These are phyloP conservation scores for Irpex sp. DNA, from an alignment of 1,284 basidiomycete genomes.

Conservation along the genomic window DNA sequence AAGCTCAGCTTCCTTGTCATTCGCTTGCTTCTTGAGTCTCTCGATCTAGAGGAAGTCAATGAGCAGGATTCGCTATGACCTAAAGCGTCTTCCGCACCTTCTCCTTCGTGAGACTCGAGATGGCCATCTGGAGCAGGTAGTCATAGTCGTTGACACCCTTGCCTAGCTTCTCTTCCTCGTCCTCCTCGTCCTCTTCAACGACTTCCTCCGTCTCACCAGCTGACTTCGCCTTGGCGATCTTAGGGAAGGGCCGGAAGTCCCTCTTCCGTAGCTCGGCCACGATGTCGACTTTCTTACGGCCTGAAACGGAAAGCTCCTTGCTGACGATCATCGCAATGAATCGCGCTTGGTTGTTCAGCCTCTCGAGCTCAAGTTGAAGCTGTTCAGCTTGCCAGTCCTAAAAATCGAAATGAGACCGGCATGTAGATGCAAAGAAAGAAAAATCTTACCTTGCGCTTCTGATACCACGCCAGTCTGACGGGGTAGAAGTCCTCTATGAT, in stretches of 20 bases:
- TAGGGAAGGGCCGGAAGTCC: conserved; percentile 90
- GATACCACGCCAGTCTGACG: conserved; percentile 86
- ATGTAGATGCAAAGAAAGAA: too few species aligned
- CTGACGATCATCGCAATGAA: conserved; percentile 97
- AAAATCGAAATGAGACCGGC: not conserved
- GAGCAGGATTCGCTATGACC: conserved; percentile 1
- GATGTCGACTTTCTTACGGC: conserved; percentile 88
- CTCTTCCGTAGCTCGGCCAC: conserved; percentile 81
- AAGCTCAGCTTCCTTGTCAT: conserved; percentile 83
- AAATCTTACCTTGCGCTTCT: conserved; percentile 83
- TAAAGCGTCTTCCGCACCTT: conserved; percentile 52
- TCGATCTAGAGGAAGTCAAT: conserved; percentile 61
- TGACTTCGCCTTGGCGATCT: conserved; percentile 66
- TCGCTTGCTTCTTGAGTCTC: conserved; percentile 78
- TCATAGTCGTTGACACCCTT: conserved; percentile 75
- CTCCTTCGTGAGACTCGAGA: conserved; percentile 93
- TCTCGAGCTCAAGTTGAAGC: conserved; percentile 81
- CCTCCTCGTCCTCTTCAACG: conserved; percentile 60
- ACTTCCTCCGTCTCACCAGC: conserved; percentile 70
- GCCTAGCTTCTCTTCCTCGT: conserved; percentile 45
- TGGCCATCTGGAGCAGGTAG: conserved; percentile 93
- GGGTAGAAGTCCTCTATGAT: conserved; percentile 95
- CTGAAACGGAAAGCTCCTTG: conserved; percentile 86
- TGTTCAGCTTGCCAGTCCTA: conserved; percentile 87
- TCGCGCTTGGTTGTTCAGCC: conserved; percentile 91